A percentile compares a stretch with the other conserved stretches of the same genome.
phyloP scores from a whole-genome alignment of 495 filamentous ascomycete genomes.

The Penicillium manginii region DNA sequence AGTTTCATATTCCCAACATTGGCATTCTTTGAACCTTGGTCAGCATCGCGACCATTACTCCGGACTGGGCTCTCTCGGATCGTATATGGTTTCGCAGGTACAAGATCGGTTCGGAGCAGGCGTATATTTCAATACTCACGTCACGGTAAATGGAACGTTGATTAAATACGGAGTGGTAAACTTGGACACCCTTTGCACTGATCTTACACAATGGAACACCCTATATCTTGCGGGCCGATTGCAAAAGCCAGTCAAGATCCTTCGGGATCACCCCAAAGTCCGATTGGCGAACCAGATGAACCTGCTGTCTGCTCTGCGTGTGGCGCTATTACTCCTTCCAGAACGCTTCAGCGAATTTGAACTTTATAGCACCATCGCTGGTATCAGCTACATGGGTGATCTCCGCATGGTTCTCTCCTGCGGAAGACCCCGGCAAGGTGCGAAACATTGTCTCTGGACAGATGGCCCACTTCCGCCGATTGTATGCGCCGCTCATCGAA shows the following conservation, averaged over 20 bases:
- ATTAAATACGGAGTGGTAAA: conserved; percentile 99
- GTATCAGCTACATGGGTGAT: conserved; percentile 92
- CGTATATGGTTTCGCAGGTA: conserved; percentile 76
- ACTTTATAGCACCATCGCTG: conserved; percentile 85
- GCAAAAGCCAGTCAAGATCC: conserved; percentile 97
- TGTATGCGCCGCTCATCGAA: conserved; percentile 87
- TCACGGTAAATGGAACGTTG: conserved; percentile 92
- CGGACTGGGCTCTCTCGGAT: conserved; percentile 79
- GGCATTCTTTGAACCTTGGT: conserved; percentile 87
- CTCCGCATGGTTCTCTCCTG: conserved; percentile 85
- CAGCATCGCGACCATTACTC: conserved; percentile 95
- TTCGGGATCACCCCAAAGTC: conserved; percentile 88
- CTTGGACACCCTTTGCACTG: conserved; percentile 79
- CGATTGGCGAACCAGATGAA: conserved; percentile 95
- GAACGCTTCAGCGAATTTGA: conserved; percentile 82
- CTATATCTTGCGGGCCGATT: conserved; percentile 92
- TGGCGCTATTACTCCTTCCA: conserved; percentile 84
- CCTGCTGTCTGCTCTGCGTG: conserved; percentile 85
- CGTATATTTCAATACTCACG: conserved; percentile 95
- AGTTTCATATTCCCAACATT: conserved; percentile 92
- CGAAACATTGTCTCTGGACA: conserved; percentile 91
- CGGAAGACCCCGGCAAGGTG: conserved; percentile 92
- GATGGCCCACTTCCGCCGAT: conserved; percentile 83
- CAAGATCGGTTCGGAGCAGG: conserved; percentile 91
- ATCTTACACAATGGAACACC: conserved; percentile 87